Evolutionary conservation across 192 early-diverging fungal genomes (phyloP).

Genomic region (Pecoramyces ruminantium): DNA sequence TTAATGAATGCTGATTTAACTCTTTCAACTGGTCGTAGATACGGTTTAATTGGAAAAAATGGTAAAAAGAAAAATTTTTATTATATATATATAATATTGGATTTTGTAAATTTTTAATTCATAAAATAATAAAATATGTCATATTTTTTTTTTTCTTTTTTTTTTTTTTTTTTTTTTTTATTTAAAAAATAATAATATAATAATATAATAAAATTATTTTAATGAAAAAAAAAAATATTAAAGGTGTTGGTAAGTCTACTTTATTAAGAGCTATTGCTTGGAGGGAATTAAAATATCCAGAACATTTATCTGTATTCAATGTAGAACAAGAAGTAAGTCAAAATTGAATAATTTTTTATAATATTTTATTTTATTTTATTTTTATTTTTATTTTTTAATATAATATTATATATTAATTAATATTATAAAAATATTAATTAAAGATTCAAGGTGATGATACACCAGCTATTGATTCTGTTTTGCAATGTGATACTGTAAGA

Average conservation of each 20-base stretch:
- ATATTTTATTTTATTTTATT: slow-evolving; percentile 1
- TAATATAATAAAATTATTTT: not conserved
- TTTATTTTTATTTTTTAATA: not conserved
- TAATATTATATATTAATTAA: no score
- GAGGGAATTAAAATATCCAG: slow-evolving; percentile 74
- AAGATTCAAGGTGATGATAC: slow-evolving; percentile 85
- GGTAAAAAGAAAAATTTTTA: slow-evolving; percentile 42
- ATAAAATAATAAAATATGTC: no score
- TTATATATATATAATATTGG: no score
- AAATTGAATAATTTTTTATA: not conserved
- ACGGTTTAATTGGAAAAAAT: slow-evolving; percentile 89
- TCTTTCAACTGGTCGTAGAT: slow-evolving; percentile 74
- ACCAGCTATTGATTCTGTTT: slow-evolving; percentile 66
- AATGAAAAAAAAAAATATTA: no score
- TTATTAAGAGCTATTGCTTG: slow-evolving; percentile 55
- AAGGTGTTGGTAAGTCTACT: slow-evolving; percentile 39
- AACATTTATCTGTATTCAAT: slow-evolving; percentile 85
- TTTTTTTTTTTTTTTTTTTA: no score
- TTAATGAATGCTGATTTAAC: slow-evolving; percentile 68
- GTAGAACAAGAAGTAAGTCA: slow-evolving; percentile 83
- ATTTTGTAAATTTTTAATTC: no score
- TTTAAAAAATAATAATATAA: no score
- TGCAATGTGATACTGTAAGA: slow-evolving; percentile 86
- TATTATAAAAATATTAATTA: not conserved
- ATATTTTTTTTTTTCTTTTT: no score